A percentile compares a stretch with the other conserved stretches of the same genome.
These are phyloP conservation scores for Ceratonia siliqua DNA, from an alignment of 306 rosid genomes.

Conservation along the genomic window DNA sequence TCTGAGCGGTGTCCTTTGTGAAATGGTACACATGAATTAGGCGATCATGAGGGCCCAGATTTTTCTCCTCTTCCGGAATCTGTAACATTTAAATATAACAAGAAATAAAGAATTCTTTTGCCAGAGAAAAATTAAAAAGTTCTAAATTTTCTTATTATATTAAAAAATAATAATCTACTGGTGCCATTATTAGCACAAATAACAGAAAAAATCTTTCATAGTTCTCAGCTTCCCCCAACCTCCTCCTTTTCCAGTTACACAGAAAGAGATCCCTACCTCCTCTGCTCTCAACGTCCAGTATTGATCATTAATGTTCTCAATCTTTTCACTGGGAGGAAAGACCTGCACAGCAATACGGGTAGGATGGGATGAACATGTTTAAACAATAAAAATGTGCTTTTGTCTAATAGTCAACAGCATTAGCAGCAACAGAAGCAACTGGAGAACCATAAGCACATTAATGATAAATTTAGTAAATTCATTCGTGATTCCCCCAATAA, in stretches of 20 bases:
- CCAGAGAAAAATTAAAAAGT: background rate
- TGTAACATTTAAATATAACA: constrained; percentile 28
- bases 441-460: background rate
- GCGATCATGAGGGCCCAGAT: constrained; percentile 69
- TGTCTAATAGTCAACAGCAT: constrained; percentile 11
- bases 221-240: background rate
- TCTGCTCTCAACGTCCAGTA: constrained; percentile 92
- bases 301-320: constrained; percentile 82
- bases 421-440: background rate
- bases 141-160: background rate
- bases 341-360: constrained; percentile 47
- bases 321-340: constrained; percentile 77
- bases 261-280: constrained; percentile 54
- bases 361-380: constrained; percentile 21
- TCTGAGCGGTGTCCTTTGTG: constrained; percentile 76
- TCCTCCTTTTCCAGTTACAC: constrained; percentile 1
- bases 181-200: constrained; percentile 7
- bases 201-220: constrained; percentile 17
- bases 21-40: constrained; percentile 82
- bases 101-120: background rate
- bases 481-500: background rate
- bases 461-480: background rate
- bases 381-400: background rate
- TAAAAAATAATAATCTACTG: background rate
- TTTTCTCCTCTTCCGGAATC: constrained; percentile 87